A percentile compares a stretch with the other conserved stretches of the same genome.
phyloP scores from a whole-genome alignment of 2,329 filamentous ascomycete species.

The Penicillium sp. region DNA sequence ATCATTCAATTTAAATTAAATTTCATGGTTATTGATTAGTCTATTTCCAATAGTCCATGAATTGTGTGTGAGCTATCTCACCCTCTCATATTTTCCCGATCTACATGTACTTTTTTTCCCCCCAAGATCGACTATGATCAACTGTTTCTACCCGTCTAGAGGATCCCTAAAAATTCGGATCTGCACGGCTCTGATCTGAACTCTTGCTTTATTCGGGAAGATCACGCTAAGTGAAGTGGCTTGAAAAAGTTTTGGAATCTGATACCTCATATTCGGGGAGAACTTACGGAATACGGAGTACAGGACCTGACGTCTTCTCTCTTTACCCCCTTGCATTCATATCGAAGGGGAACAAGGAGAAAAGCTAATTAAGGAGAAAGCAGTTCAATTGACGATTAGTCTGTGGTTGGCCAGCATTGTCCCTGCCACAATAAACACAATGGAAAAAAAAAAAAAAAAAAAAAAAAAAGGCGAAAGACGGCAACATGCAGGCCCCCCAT shows the following conservation, averaged over 20 bases:
- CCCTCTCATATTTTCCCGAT: constrained; percentile 2
- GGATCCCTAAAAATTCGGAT: constrained; percentile 9
- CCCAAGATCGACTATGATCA: neutral
- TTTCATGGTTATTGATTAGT: neutral
- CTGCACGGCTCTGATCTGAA: neutral
- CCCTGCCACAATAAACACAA: constrained; percentile 1
- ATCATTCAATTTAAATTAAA: neutral
- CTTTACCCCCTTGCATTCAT: neutral
- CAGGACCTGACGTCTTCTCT: neutral
- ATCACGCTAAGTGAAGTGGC: neutral
- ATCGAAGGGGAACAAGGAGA: neutral
- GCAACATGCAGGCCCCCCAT: neutral
- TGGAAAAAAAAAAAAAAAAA: neutral
- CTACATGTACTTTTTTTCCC: neutral
- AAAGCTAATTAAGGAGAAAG: neutral
- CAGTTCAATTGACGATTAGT: neutral
- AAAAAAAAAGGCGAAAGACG: neutral
- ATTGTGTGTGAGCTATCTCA: neutral
- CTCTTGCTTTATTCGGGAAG: neutral
- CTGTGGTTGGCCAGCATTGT: neutral
- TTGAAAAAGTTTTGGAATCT: neutral
- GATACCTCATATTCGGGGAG: constrained; percentile 22
- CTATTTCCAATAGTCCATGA: constrained; percentile 3
- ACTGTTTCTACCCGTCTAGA: constrained; percentile 14
- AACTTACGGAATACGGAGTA: neutral